These are phyloP conservation scores for Lolium rigidum DNA, from an alignment of 176 grass and related monocot genomes.

Conservation along the genomic window DNA sequence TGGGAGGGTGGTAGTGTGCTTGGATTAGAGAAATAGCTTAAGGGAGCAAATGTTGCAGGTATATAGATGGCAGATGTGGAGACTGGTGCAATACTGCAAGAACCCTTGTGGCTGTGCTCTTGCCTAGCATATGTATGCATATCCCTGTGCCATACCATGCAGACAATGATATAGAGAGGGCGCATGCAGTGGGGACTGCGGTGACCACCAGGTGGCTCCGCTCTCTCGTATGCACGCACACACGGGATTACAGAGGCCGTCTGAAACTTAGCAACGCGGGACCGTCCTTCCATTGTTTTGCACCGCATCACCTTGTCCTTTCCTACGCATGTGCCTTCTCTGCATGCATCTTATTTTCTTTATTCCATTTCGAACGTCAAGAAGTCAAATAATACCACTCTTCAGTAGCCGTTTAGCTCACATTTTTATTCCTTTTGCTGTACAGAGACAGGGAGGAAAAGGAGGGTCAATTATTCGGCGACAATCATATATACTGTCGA, in stretches of 20 bases:
- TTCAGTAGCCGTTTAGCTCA: constrained; percentile 12
- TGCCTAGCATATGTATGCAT: constrained; percentile 44
- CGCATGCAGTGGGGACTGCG: constrained; percentile 43
- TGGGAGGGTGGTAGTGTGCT: constrained; percentile 48
- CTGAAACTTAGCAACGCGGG: constrained; percentile 44
- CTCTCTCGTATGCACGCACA: constrained; percentile 50
- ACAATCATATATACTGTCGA: neutral
- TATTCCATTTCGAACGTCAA: constrained; percentile 12
- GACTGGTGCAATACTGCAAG: constrained; percentile 42
- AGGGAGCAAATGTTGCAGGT: constrained; percentile 47
- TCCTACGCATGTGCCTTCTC: constrained; percentile 32
- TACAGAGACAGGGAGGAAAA: constrained; percentile 14
- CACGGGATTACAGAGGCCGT: constrained; percentile 42
- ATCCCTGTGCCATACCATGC: constrained; percentile 60
- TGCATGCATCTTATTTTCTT: constrained; percentile 40
- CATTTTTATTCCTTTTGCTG: constrained; percentile 41
- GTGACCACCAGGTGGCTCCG: constrained; percentile 53
- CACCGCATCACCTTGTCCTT: constrained; percentile 44
- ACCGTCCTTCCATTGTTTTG: constrained; percentile 43
- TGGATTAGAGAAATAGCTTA: constrained; percentile 50
- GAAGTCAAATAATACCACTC: neutral
- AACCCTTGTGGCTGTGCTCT: constrained; percentile 37
- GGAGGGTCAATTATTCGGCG: constrained; percentile 12
- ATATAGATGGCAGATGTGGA: constrained; percentile 39
- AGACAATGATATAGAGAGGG: constrained; percentile 48